Conservation (phyloP, 257 asterid genomes). For the Solanum corneliomulleri region DNA sequence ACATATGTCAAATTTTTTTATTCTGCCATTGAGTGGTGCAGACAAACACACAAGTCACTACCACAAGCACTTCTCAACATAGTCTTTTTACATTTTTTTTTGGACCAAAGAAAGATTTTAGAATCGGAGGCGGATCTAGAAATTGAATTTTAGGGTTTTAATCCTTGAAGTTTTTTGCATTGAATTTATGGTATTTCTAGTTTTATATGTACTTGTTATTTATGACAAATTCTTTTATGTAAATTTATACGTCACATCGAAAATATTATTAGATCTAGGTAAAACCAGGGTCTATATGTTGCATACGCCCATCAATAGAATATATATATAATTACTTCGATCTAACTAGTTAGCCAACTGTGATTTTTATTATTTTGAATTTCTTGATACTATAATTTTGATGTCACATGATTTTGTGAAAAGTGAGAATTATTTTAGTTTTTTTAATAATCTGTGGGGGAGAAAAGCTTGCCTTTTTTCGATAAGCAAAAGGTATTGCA, state of each 20-base stretch:
- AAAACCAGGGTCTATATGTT: not conserved
- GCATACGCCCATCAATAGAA: not conserved
- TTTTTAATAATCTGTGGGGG: not conserved
- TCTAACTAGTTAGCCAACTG: not conserved
- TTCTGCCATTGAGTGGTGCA: not conserved
- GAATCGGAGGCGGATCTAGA: not conserved
- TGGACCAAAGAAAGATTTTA: not conserved
- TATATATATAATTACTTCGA: not conserved
- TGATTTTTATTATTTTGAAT: no score
- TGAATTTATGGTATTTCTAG: not conserved
- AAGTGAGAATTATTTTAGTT: not conserved
- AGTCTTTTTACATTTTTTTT: no score
- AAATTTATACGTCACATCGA: not conserved
- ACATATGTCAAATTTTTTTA: not conserved
- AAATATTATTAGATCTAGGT: not conserved
- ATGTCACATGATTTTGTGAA: not conserved
- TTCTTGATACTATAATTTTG: not conserved
- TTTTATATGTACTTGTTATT: not conserved
- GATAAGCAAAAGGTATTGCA: not conserved
- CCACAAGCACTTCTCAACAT: not conserved
- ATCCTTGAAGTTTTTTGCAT: not conserved
- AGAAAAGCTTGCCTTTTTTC: not conserved
- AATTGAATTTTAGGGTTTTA: not conserved
- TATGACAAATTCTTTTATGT: not conserved
- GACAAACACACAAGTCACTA: not conserved